Evolutionary conservation across 2,329 filamentous ascomycete species (phyloP), one percentile per base, ranked within the genome.

Genomic region (Exutisphaerella laricina): DNA sequence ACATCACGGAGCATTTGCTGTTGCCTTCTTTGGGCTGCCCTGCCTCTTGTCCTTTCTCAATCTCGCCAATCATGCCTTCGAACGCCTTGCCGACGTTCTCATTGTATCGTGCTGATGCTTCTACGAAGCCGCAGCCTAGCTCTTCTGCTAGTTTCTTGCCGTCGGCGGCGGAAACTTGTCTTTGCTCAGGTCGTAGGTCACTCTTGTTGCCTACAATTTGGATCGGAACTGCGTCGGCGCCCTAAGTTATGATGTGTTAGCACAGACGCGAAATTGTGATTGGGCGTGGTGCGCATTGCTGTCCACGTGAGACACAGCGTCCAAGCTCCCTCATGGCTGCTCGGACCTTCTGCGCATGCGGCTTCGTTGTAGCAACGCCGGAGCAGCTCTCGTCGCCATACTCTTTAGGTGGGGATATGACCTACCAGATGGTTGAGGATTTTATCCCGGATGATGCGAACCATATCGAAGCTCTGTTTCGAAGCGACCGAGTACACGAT

Each of bases 401-500:
- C 16, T n/a, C 10, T 35, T 14, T 14, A n/a, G n/a, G n/a, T 4
- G 14, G 12, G 17, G n/a, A 26, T 12, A 7, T 7, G 5, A 46
- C 81, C 62, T 71, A 95, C 90, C 52, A 97, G 71, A 64, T 97
- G 90, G 65, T 95, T 95, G 45, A 98, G 73, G 50, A 98, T 96
- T 76, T 97, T 98, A 66, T 97, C 90, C 18, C 89, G 78, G 55
- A 98, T 95, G 47, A 96, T 88, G 60, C 86, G 81, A 38, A 95
- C 84, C 90, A 97, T 98, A 65, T 98, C 92, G 62, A 96, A 97
- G 7, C 88, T 94, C 58, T 92, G 85, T 60, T 87, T 82, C 35
- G 87, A 95, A 16, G 86, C 85, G 37, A 98, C 89, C n/a, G 89
- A 95, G 70, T 98, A 98, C 36, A 96, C 90, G 48, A 98, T 84